phyloP scores from a whole-genome alignment of 1,139 yeast genomes.

The Meyerozyma carpophila region DNA sequence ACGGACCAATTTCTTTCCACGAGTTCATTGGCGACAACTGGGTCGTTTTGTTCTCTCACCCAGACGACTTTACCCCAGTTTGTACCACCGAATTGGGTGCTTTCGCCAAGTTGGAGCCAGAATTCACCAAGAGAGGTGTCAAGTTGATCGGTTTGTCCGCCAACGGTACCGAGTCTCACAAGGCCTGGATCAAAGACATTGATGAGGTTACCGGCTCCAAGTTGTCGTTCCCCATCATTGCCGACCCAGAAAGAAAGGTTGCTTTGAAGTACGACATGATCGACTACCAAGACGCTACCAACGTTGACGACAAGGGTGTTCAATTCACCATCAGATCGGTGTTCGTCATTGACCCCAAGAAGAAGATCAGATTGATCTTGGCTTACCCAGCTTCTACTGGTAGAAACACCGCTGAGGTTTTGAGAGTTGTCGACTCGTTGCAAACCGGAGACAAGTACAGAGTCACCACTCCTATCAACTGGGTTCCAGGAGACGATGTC shows the following conservation, averaged over 20 bases:
- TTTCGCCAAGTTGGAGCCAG: conserved; percentile 77
- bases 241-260: conserved; percentile 68
- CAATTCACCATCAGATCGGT: conserved; percentile 77
- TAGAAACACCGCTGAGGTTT: conserved; percentile 82
- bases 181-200: conserved; percentile 78
- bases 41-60: conserved; percentile 80
- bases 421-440: conserved; percentile 75
- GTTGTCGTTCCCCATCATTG: conserved; percentile 72
- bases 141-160: conserved; percentile 79
- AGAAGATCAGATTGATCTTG: conserved; percentile 66
- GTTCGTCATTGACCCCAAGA: conserved; percentile 74
- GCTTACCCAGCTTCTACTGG: conserved; percentile 85
- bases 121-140: conserved; percentile 69
- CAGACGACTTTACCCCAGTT: conserved; percentile 85
- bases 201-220: conserved; percentile 68
- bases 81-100: conserved; percentile 91
- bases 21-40: conserved; percentile 70
- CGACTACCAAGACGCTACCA: conserved; percentile 60
- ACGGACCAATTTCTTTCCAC: conserved; percentile 72
- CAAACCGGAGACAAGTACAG: conserved; percentile 70
- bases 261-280: conserved; percentile 74
- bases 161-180: conserved; percentile 64
- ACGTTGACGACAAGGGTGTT: conserved; percentile 53
- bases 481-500: conserved; percentile 85
- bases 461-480: conserved; percentile 79